Conservation (phyloP, 192 early-diverging fungal genomes). For the Rhizophagus prolifer region DNA sequence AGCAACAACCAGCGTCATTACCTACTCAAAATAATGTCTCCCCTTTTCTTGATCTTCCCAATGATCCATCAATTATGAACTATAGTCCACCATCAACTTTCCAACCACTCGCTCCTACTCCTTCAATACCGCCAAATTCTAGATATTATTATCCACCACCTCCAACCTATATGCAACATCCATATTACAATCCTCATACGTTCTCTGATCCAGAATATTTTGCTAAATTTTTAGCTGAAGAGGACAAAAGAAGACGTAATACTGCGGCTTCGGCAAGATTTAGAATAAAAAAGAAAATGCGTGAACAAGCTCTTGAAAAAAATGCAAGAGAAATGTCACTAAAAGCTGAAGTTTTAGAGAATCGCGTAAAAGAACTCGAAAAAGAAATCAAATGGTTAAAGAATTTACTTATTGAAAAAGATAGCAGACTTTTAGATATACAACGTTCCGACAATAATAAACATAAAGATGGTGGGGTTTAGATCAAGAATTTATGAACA, state of each 20-base stretch:
- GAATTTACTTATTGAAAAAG: constrained; percentile 73
- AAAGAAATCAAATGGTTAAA: constrained; percentile 92
- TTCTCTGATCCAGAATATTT: constrained; percentile 31
- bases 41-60: neutral
- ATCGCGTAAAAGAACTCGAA: constrained; percentile 79
- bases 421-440: constrained; percentile 34
- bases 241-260: constrained; percentile 92
- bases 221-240: constrained; percentile 49
- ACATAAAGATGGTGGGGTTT: neutral
- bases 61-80: neutral
- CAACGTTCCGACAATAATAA: neutral
- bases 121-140: neutral
- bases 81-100: neutral
- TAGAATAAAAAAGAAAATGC: constrained; percentile 90
- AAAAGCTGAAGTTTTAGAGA: constrained; percentile 75
- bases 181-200: neutral
- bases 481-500: too few species aligned
- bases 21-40: neutral
- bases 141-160: neutral
- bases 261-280: constrained; percentile 95
- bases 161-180: neutral
- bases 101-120: neutral
- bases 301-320: constrained; percentile 84
- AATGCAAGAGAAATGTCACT: constrained; percentile 78
- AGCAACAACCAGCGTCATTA: neutral